Conservation (phyloP, 805 yeast genomes). For the Yamadazyma ubonensis region DNA sequence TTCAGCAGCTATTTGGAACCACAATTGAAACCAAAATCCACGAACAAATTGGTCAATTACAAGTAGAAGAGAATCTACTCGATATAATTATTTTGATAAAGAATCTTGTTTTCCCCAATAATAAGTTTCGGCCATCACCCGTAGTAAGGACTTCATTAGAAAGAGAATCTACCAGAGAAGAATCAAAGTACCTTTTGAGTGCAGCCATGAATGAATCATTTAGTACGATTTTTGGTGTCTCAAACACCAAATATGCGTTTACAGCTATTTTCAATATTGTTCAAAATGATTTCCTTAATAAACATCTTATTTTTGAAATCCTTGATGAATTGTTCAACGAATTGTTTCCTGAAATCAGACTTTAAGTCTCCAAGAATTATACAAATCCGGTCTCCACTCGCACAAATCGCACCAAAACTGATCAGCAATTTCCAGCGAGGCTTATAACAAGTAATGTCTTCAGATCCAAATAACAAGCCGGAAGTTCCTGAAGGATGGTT, state of each 20-base stretch:
- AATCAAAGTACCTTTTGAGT: slow-evolving; percentile 57
- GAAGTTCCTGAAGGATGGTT: slow-evolving; percentile 68
- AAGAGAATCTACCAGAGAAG: slow-evolving; percentile 51
- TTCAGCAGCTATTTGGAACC: slow-evolving; percentile 85
- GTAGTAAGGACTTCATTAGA: slow-evolving; percentile 50
- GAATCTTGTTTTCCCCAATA: slow-evolving; percentile 41
- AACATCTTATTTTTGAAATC: slow-evolving; percentile 57
- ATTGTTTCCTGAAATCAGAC: slow-evolving; percentile 33
- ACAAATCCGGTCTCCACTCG: background rate
- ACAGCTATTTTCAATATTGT: slow-evolving; percentile 58
- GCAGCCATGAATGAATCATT: slow-evolving; percentile 61
- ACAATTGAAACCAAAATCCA: slow-evolving; percentile 74
- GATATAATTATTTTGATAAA: slow-evolving; percentile 28
- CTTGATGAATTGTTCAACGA: slow-evolving; percentile 57
- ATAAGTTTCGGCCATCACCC: slow-evolving; percentile 48
- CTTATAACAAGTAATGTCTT: slow-evolving; percentile 7
- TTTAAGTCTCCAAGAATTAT: background rate
- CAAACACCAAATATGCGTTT: slow-evolving; percentile 64
- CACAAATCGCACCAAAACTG: slow-evolving; percentile 4
- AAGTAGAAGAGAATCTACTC: slow-evolving; percentile 47
- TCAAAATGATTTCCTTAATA: slow-evolving; percentile 71
- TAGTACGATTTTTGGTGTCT: slow-evolving; percentile 70
- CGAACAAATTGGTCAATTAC: slow-evolving; percentile 34
- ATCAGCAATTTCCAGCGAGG: slow-evolving; percentile 7
- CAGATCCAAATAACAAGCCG: slow-evolving; percentile 42